Evolutionary conservation across 805 yeast species (phyloP).

Genomic region (Wickerhamiella siamensis): DNA sequence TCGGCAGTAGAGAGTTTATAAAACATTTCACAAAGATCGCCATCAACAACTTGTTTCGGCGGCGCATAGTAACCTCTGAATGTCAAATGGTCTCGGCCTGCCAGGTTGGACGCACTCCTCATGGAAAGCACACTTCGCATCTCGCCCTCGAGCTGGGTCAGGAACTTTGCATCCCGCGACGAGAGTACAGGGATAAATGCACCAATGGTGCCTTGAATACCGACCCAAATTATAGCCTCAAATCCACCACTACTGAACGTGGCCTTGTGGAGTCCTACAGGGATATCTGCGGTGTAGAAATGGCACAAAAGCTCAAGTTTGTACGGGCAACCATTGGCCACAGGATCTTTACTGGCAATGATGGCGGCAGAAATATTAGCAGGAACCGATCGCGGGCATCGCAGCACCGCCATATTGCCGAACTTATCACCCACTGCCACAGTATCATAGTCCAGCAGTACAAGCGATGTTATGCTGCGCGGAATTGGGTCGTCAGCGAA

Average conservation of each 20-base stretch:
- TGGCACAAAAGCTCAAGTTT: constrained; percentile 41
- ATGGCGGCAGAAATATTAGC: constrained; percentile 32
- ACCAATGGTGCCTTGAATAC: constrained; percentile 75
- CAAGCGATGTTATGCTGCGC: constrained; percentile 49
- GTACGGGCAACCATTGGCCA: constrained; percentile 31
- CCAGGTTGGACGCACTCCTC: constrained; percentile 23
- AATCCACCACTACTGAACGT: constrained; percentile 46
- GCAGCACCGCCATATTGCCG: constrained; percentile 60
- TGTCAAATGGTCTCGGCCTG: constrained; percentile 52
- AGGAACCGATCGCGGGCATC: constrained; percentile 40
- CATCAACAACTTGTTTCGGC: constrained; percentile 62
- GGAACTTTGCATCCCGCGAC: constrained; percentile 44
- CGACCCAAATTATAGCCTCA: constrained; percentile 54
- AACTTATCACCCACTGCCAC: constrained; percentile 75
- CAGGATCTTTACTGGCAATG: constrained; percentile 22
- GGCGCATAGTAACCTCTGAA: constrained; percentile 79
- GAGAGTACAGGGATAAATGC: constrained; percentile 53
- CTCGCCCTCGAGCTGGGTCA: constrained; percentile 39
- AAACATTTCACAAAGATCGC: constrained; percentile 64
- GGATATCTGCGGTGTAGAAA: constrained; percentile 55
- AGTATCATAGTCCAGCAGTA: constrained; percentile 58
- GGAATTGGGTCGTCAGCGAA: constrained; percentile 57
- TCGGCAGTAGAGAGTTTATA: constrained; percentile 16
- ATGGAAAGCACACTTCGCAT: constrained; percentile 16
- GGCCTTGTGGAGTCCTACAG: constrained; percentile 44